Percentiles rank a stretch among this genome's conserved stretches.
Evolutionary conservation across 306 rosid genomes (phyloP).

Genomic region (Sindora glabra): DNA sequence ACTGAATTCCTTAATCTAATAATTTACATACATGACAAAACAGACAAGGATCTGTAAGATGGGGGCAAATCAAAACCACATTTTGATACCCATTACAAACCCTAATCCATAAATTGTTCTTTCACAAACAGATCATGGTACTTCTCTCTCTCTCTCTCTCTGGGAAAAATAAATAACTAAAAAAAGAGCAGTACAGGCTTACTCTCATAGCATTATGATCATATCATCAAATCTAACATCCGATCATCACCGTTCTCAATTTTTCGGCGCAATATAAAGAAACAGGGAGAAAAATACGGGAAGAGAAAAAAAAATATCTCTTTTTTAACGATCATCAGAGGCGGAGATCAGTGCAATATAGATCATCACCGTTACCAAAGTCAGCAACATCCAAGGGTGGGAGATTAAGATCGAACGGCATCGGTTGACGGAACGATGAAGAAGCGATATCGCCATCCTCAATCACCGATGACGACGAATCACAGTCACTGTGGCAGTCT

Average conservation of each 20-base stretch:
- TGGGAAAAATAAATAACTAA: not conserved
- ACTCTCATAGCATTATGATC: conserved; percentile 37
- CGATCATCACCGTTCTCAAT: too few species aligned
- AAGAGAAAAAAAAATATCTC: conserved; percentile 24
- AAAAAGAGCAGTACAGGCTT: not conserved
- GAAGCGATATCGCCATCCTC: conserved; percentile 46
- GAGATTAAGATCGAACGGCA: conserved; percentile 73
- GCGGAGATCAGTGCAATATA: conserved; percentile 60
- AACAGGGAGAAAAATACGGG: conserved; percentile 21
- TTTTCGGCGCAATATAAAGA: conserved; percentile 24
- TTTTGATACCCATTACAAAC: not conserved
- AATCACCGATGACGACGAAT: conserved; percentile 67
- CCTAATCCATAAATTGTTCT: conserved; percentile 3
- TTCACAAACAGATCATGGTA: not conserved
- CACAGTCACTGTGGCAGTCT: conserved; percentile 58
- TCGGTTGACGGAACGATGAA: conserved; percentile 31
- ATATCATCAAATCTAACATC: conserved; percentile 42
- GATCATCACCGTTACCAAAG: conserved; percentile 32
- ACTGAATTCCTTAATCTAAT: conserved; percentile 10
- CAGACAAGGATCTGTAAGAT: not conserved
- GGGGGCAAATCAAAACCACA: not conserved
- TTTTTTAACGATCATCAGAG: conserved; percentile 43
- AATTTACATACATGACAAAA: not conserved
- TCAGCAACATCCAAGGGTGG: conserved; percentile 53
- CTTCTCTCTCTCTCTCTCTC: not conserved